These are phyloP conservation scores for Trebouxiophyceae sp. DNA, from an alignment of 163 green algal species.

Conservation along the genomic window DNA sequence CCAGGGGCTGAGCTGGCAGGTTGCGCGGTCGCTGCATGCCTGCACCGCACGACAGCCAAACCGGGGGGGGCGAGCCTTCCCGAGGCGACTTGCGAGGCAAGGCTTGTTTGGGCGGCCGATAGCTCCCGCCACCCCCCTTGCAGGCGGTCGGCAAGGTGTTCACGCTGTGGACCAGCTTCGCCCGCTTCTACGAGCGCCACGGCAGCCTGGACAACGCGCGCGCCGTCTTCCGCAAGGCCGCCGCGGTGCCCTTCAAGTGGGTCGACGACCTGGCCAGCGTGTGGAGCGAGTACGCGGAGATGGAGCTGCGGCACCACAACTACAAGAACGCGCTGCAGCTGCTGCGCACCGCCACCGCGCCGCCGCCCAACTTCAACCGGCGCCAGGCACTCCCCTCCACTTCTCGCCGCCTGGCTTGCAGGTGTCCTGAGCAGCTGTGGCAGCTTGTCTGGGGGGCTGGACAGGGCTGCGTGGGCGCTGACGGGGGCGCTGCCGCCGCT, in stretches of 20 bases:
- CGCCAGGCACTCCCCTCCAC: conserved; percentile 6
- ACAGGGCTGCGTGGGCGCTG: too few relatives aligned
- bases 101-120: neutral
- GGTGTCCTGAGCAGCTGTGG: neutral
- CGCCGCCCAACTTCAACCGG: conserved; percentile 22
- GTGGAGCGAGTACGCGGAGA: conserved; percentile 93
- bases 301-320: conserved; percentile 92
- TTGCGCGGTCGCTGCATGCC: neutral
- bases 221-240: conserved; percentile 88
- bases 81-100: too few relatives aligned
- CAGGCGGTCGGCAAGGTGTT: conserved; percentile 81
- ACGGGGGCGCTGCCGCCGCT: too few relatives aligned
- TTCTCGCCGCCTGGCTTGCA: neutral
- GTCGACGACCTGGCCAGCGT: conserved; percentile 90
- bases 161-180: conserved; percentile 85
- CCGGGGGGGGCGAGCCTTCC: too few relatives aligned
- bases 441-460: neutral
- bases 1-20: too few relatives aligned
- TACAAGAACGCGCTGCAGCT: conserved; percentile 67
- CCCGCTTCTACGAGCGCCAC: conserved; percentile 94
- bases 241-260: conserved; percentile 68
- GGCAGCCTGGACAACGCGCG: conserved; percentile 83
- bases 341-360: conserved; percentile 55
- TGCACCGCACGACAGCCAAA: too few relatives aligned
- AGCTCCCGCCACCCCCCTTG: neutral